Percentiles rank a stretch among this genome's conserved stretches.
phyloP scores from a whole-genome alignment of 495 filamentous ascomycete genomes.

The Annulohypoxylon maeteangense region DNA sequence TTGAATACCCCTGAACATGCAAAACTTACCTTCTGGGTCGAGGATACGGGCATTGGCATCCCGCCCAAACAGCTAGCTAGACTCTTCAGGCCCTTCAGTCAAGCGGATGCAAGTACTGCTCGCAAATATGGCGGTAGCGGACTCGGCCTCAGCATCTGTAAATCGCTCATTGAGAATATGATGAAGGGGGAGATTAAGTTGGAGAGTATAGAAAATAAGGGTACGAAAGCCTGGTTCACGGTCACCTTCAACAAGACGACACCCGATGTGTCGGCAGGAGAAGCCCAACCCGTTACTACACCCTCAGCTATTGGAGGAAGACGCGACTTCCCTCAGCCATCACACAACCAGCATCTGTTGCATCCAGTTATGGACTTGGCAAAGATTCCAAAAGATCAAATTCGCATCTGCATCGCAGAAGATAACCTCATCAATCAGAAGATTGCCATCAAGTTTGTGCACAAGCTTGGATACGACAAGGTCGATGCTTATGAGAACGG shows the following conservation, averaged over 20 bases:
- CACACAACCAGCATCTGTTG: slow-evolving; percentile 55
- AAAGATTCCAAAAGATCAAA: slow-evolving; percentile 75
- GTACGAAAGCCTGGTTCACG: slow-evolving; percentile 88
- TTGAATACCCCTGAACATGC: slow-evolving; percentile 75
- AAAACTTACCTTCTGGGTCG: slow-evolving; percentile 83
- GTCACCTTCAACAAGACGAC: slow-evolving; percentile 81
- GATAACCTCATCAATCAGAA: slow-evolving; percentile 93
- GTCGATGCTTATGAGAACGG: slow-evolving; percentile 87
- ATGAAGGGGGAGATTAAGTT: slow-evolving; percentile 85
- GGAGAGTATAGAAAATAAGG: slow-evolving; percentile 76
- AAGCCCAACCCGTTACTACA: slow-evolving; percentile 49
- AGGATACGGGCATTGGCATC: slow-evolving; percentile 92
- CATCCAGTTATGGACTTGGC: slow-evolving; percentile 69
- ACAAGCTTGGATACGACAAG: slow-evolving; percentile 80
- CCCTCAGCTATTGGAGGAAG: slow-evolving; percentile 50
- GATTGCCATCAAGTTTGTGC: slow-evolving; percentile 90
- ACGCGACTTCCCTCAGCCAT: slow-evolving; percentile 48
- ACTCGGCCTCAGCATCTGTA: slow-evolving; percentile 91
- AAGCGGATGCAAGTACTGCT: slow-evolving; percentile 87
- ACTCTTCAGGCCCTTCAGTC: slow-evolving; percentile 90
- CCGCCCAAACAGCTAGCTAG: slow-evolving; percentile 80
- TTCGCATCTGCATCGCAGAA: slow-evolving; percentile 89
- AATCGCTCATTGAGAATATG: slow-evolving; percentile 91
- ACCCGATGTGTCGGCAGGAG: slow-evolving; percentile 62
- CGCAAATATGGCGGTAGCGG: slow-evolving; percentile 91